A percentile compares a stretch with the other conserved stretches of the same genome.
Conservation (phyloP, 495 filamentous ascomycete species). For the Penicillium antarcticum region DNA sequence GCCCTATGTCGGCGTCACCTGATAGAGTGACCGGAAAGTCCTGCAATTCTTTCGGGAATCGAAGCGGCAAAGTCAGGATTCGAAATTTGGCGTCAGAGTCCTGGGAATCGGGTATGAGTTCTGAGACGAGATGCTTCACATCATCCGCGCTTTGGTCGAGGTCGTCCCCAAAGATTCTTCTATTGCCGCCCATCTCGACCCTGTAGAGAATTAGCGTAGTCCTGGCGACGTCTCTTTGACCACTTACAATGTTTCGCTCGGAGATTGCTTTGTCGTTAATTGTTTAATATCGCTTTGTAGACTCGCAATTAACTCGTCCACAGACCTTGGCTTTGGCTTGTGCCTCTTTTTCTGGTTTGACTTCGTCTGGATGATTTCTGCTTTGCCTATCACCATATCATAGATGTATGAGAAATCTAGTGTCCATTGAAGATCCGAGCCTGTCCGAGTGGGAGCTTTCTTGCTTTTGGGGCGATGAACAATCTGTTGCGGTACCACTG, state of each 20-base stretch:
- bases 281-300: constrained; percentile 10
- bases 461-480: not conserved
- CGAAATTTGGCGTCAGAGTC: constrained; percentile 1
- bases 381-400: constrained; percentile 10
- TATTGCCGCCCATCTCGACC: constrained; percentile 26
- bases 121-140: constrained; percentile 22
- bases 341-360: not conserved
- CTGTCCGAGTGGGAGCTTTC: not conserved
- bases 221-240: not conserved
- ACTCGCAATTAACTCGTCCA: constrained; percentile 16
- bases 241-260: constrained; percentile 25
- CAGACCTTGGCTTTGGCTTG: constrained; percentile 1
- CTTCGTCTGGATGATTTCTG: constrained; percentile 6
- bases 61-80: constrained; percentile 19
- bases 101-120: constrained; percentile 1
- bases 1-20: constrained; percentile 12
- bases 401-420: constrained; percentile 33
- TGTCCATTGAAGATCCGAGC: constrained; percentile 23
- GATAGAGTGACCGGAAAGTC: constrained; percentile 1
- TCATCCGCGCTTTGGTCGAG: constrained; percentile 33
- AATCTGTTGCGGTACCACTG: constrained; percentile 4
- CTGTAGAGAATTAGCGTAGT: constrained; percentile 14
- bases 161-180: constrained; percentile 24
- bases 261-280: not conserved
- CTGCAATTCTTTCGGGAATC: constrained; percentile 6